Evolutionary conservation across 805 yeast genomes (phyloP), one percentile per base, ranked within the genome.

Genomic region (Candida orba): DNA sequence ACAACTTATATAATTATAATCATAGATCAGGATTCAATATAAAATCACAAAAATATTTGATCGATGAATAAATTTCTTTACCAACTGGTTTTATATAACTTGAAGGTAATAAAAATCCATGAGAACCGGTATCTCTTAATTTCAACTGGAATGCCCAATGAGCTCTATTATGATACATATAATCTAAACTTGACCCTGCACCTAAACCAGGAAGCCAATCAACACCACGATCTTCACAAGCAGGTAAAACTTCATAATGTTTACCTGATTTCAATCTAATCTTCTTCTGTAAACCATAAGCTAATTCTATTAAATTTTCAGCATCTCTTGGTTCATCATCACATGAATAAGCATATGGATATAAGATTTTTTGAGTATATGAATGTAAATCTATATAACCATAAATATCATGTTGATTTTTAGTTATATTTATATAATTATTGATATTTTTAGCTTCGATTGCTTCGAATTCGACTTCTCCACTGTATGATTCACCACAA

Each of bases 361-460:
- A 84, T 24, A 87, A 66, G 25, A 88, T 75, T 52, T 86, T 91
- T 60, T 87, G 91, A 1, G 95, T 77, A 59, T 88, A 88, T 2
- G 95, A 84, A 58, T 86, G 95, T 52, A 86, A 71, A 60, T 89
- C 96, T 34, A 88, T 66, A 58, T 78, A 88, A 1, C 95, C 95
- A 58, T 76, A 75, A 31, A 85, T 75, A 33, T 75, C 72, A 56
- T 82, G 84, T 47, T 75, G 70, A 37, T 60, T 61, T 41, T 62
- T 63, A 1, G 65, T 59, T 27, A 58, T 51, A 52, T 72, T 73
- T 49, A 78, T 57, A 48, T 73, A 75, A 6, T 59, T 58, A 45
- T 72, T 68, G 70, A 78, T 69, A 12, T 69, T 63, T 24, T 64
- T 62, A 20, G 81, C 74, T 51, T 82, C 89, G 22, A 75, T 57